A percentile compares a stretch with the other conserved stretches of the same genome.
Conservation (phyloP, 768 basidiomycete species). For the Cystofilobasidium macerans region DNA sequence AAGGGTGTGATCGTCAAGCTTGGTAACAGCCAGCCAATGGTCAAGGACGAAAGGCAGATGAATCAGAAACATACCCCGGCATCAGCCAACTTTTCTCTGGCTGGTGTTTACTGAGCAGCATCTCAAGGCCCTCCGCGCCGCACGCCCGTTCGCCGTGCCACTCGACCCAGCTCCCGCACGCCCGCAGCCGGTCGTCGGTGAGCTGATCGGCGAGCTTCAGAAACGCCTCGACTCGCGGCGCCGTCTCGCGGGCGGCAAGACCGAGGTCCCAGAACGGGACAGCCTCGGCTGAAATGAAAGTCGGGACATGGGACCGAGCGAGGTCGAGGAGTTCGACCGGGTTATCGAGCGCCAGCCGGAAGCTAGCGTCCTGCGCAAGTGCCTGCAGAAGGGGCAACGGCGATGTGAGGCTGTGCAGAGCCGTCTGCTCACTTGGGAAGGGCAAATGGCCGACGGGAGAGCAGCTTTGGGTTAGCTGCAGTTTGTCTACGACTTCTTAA, state of each 20-base stretch:
- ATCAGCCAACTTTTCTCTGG: too few relatives aligned
- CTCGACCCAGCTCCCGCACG: conserved; percentile 54
- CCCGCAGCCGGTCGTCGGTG: conserved; percentile 43
- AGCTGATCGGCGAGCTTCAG: conserved; percentile 47
- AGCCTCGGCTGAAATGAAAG: conserved; percentile 40
- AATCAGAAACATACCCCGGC: too few relatives aligned
- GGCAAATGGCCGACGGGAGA: conserved; percentile 1
- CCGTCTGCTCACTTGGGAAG: conserved; percentile 61
- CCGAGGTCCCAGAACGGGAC: conserved; percentile 49
- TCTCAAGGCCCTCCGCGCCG: conserved; percentile 28
- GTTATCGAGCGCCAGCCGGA: conserved; percentile 42
- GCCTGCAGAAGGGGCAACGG: conserved; percentile 66
- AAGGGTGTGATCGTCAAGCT: too few relatives aligned
- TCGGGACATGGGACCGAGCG: conserved; percentile 37
- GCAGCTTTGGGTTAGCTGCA: too few relatives aligned
- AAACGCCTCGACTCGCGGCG: conserved; percentile 72
- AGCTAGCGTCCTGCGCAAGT: neutral
- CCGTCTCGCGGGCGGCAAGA: conserved; percentile 64
- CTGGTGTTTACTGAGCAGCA: too few relatives aligned
- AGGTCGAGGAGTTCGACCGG: conserved; percentile 24
- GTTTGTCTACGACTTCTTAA: too few relatives aligned
- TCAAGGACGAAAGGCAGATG: too few relatives aligned
- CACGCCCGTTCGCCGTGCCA: conserved; percentile 70
- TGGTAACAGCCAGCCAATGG: too few relatives aligned
- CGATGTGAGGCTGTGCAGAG: conserved; percentile 56